Evolutionary conservation across 257 asterid species (phyloP).

Genomic region (Verbascum thapsus): DNA sequence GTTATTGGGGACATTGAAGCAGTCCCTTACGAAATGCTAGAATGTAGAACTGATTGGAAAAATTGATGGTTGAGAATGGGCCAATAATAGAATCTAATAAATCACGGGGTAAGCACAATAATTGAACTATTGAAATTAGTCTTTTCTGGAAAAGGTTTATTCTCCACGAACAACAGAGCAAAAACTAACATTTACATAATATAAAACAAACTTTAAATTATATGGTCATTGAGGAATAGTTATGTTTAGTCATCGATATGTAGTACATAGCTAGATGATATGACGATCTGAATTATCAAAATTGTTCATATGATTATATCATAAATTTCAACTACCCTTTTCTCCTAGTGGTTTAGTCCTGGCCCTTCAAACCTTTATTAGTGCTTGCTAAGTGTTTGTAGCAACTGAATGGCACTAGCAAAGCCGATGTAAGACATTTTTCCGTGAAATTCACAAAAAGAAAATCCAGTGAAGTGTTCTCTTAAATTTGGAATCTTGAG

Average conservation of each 20-base stretch:
- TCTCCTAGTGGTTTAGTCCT: conserved; percentile 3
- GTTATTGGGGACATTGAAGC: conserved; percentile 7
- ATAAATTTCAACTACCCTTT: neutral
- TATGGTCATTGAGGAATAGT: neutral
- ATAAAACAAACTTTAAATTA: neutral
- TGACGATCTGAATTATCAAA: conserved; percentile 11
- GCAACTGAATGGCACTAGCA: neutral
- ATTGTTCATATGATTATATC: neutral
- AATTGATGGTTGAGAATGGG: neutral
- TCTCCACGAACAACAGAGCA: neutral
- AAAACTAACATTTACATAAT: neutral
- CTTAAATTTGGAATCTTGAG: conserved; percentile 4
- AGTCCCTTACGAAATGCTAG: neutral
- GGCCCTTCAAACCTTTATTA: conserved; percentile 1
- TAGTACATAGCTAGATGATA: conserved; percentile 14
- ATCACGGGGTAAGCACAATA: neutral
- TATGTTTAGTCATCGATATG: conserved; percentile 8
- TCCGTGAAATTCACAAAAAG: neutral
- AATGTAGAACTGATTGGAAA: conserved; percentile 6
- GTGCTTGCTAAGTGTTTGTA: neutral
- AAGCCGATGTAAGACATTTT: neutral
- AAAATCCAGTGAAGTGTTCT: conserved; percentile 15
- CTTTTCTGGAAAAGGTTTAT: neutral
- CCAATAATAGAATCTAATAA: neutral
- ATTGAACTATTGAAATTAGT: conserved; percentile 1